Evolutionary conservation across 805 yeast species (phyloP), one percentile per base, ranked within the genome.

Genomic region (Maudiozyma bulderi): DNA sequence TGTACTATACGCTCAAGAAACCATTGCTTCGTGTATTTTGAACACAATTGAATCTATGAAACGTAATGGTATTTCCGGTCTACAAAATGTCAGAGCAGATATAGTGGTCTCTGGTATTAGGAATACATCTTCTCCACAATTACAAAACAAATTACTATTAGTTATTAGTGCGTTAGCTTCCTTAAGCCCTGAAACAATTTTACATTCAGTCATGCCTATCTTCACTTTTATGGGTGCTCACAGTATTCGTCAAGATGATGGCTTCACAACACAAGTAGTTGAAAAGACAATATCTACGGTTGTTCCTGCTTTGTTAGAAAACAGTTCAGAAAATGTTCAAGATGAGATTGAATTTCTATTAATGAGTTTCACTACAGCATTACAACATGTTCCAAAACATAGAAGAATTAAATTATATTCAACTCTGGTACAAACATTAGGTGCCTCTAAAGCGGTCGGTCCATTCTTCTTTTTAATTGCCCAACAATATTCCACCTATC

Each of bases 141-240:
- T 90, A 30, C 99, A 93, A 69, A 93, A 93, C 69, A 78, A 89
- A 56, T 69, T 91, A 46, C 71, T 93, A 51, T 71, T 91, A 50
- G 91, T 93, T 30, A 81, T 93, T 56, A 85, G 97, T 2, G 84
- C 88, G 45, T 71, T 93, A 56, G 98, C 98, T 0, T 73, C 88
- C 0, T 69, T 93, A 49, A 86, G 91, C 10, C 96, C 98, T 8
- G 97, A 91, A 60, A 79, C 85, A 32, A 89, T 93, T 31, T 72
- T 93, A 47, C 98, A 93, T 68, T 86, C 96, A 2, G 96, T 93
- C 8, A 93, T 93, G 99, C 99, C 99, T n/a, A 91, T 93, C 46
- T 93, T 93, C 73, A 93, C 99, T 1, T 93, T 93, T 59, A 93
- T 93, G 98, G 99, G 99, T 51, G 95, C 98, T 10, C 95, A 89